Percentiles rank a stretch among this genome's conserved stretches.
Evolutionary conservation across 192 early-diverging fungal species (phyloP).

Genomic region (Entophlyctis luteolus): DNA sequence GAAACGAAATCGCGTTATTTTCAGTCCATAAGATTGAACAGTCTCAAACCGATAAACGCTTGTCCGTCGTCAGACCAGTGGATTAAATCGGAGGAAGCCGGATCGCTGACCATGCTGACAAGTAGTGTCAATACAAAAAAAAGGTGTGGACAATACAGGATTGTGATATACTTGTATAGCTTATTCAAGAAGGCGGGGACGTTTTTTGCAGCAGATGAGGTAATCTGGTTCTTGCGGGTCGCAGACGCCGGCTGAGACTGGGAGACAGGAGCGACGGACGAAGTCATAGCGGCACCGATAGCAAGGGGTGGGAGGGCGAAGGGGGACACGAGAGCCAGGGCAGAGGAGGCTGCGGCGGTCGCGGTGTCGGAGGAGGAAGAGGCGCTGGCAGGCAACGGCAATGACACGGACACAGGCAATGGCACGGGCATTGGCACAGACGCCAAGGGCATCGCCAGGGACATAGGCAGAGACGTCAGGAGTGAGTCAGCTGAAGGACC

Average conservation of each 20-base stretch:
- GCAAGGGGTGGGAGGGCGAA: too few species aligned
- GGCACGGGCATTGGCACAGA: too few species aligned
- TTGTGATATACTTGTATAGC: conserved; percentile 68
- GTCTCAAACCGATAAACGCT: conserved; percentile 70
- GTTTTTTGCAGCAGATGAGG: conserved; percentile 35
- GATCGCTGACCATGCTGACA: conserved; percentile 87
- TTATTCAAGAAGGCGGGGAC: conserved; percentile 93
- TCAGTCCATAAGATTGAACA: background rate
- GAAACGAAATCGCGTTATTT: background rate
- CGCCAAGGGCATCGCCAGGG: too few species aligned
- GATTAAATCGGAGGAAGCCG: conserved; percentile 79
- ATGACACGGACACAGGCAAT: too few species aligned
- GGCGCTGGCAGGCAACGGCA: too few species aligned
- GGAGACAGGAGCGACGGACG: background rate
- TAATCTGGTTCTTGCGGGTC: conserved; percentile 9
- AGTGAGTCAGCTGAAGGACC: too few species aligned
- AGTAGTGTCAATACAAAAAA: background rate
- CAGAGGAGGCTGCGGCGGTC: too few species aligned
- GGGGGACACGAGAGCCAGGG: too few species aligned
- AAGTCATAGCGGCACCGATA: background rate
- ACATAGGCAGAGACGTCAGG: too few species aligned
- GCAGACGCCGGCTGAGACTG: background rate
- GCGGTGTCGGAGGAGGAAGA: too few species aligned
- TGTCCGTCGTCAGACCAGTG: conserved; percentile 83
- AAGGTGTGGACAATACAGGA: background rate